Evolutionary conservation across 106 monocot genomes (phyloP).

Genomic region (Gastrodia elata): DNA sequence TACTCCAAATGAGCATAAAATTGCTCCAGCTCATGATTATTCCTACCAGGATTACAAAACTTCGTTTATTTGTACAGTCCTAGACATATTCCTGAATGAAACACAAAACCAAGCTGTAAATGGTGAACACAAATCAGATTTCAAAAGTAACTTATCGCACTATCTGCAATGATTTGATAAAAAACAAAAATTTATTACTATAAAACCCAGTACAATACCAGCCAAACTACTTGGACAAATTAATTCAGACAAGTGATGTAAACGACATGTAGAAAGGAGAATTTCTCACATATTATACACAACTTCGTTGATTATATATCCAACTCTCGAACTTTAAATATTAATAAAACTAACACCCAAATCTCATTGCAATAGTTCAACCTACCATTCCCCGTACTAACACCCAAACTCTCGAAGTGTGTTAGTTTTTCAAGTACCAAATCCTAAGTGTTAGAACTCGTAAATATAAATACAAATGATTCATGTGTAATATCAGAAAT

Average conservation of each 20-base stretch:
- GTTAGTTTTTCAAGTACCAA: no score
- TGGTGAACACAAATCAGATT: not conserved
- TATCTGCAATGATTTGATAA: not conserved
- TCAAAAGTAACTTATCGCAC: conserved; percentile 1
- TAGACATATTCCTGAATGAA: not conserved
- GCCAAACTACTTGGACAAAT: not conserved
- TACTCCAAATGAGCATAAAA: not conserved
- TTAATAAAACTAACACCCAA: no score
- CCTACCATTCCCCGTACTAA: no score
- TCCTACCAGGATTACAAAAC: not conserved
- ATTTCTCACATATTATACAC: no score
- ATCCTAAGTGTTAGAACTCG: no score
- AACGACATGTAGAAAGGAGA: not conserved
- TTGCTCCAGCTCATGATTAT: not conserved
- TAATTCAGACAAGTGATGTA: not conserved
- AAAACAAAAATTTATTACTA: not conserved
- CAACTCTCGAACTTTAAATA: no score
- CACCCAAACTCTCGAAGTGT: no score
- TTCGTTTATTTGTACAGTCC: not conserved
- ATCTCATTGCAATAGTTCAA: no score
- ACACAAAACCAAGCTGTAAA: not conserved
- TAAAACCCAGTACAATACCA: not conserved
- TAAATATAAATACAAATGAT: no score
- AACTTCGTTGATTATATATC: no score
- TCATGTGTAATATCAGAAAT: no score